Percentiles rank a stretch among this genome's conserved stretches.
Evolutionary conservation across 2,329 filamentous ascomycete genomes (phyloP).

Genomic region (Alternaria ventricosa): DNA sequence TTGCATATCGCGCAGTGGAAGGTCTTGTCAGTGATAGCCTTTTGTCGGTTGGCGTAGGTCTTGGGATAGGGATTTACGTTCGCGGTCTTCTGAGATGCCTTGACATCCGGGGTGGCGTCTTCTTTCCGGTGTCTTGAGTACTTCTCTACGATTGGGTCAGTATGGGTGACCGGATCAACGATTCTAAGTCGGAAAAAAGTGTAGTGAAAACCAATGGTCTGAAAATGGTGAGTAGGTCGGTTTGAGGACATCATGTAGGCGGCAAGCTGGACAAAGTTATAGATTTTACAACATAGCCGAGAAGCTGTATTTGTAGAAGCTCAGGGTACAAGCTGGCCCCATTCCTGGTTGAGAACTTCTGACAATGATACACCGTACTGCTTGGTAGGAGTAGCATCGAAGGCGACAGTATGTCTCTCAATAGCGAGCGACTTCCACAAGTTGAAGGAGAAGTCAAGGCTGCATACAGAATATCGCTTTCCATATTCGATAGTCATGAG

Average conservation of each 20-base stretch:
- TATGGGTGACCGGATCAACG: too few relatives aligned
- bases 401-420: not conserved
- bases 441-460: not conserved
- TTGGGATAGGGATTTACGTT: not conserved
- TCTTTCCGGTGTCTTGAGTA: not conserved
- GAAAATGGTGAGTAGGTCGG: not conserved
- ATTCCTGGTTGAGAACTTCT: not conserved
- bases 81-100: not conserved
- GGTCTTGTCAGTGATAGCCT: not conserved
- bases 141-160: too few relatives aligned
- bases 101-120: not conserved
- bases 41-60: not conserved
- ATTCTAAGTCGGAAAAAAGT: not conserved
- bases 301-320: not conserved
- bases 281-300: too few relatives aligned
- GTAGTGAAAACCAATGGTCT: not conserved
- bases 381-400: not conserved
- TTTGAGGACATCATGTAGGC: fast-evolving
- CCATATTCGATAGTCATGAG: not conserved
- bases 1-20: too few relatives aligned
- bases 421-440: not conserved
- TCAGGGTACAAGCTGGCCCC: not conserved
- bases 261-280: too few relatives aligned
- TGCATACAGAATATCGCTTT: not conserved
- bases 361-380: not conserved